A percentile compares a stretch with the other conserved stretches of the same genome.
Conservation (phyloP, 306 rosid genomes). For the Prinsepia uniflora region DNA sequence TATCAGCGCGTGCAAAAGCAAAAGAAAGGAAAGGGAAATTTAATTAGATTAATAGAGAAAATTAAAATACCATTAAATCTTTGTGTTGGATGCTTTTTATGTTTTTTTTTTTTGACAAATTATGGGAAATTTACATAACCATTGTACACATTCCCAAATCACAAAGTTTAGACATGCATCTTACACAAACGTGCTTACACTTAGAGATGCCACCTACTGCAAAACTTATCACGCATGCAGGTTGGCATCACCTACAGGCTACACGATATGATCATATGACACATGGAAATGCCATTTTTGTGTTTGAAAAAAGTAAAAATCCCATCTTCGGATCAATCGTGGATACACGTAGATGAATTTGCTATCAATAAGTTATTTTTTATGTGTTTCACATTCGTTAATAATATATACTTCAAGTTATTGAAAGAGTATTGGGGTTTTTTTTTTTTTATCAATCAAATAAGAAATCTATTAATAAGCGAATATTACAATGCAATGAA, state of each 20-base stretch:
- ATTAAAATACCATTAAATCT: neutral
- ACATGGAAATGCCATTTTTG: neutral
- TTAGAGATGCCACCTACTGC: too few relatives aligned
- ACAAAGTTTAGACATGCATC: neutral
- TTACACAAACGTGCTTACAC: neutral
- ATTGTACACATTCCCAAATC: neutral
- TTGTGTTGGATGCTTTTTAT: neutral
- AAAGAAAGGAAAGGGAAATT: neutral
- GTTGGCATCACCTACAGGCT: constrained; percentile 1
- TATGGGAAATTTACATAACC: too few relatives aligned
- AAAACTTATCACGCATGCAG: neutral
- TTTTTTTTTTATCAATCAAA: too few relatives aligned
- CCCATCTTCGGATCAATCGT: neutral
- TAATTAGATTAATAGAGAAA: neutral
- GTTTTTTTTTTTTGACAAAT: too few relatives aligned
- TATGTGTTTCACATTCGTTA: too few relatives aligned
- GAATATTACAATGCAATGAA: too few relatives aligned
- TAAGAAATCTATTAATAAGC: too few relatives aligned
- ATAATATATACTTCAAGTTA: too few relatives aligned
- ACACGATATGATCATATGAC: too few relatives aligned
- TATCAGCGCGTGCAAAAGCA: neutral
- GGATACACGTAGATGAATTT: neutral
- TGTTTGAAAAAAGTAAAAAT: neutral
- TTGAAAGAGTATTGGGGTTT: too few relatives aligned
- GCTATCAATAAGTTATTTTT: neutral